A percentile compares a stretch with the other conserved stretches of the same genome.
These are phyloP conservation scores for Schizothecium vesticola DNA, from an alignment of 495 filamentous ascomycete species.

Conservation along the genomic window DNA sequence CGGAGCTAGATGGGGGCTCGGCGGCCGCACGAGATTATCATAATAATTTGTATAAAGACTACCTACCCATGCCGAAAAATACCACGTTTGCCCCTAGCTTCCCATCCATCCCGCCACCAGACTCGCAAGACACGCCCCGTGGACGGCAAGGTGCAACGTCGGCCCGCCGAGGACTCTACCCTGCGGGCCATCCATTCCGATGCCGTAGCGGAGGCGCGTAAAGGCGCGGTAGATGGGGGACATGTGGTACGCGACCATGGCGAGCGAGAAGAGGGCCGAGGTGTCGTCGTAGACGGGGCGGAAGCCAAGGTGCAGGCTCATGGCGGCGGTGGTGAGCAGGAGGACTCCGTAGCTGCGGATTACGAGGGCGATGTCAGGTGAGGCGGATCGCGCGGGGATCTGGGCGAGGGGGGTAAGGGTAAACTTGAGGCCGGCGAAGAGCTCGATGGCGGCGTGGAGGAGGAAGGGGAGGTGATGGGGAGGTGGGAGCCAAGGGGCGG, in stretches of 20 bases:
- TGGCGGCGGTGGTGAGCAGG: constrained; percentile 31
- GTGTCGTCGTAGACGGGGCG: constrained; percentile 16
- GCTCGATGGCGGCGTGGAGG: constrained; percentile 23
- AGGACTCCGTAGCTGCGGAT: constrained; percentile 37
- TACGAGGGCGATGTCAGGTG: constrained; percentile 30
- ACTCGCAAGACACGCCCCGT: constrained; percentile 19
- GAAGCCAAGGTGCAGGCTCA: constrained; percentile 20
- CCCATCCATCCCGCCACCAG: constrained; percentile 10
- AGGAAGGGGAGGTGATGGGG: constrained; percentile 19
- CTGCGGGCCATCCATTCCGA: background rate
- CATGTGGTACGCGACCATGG: constrained; percentile 35
- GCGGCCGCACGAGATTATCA: background rate
- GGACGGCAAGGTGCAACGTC: constrained; percentile 24
- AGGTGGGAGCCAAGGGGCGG: constrained; percentile 1
- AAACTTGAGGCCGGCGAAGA: constrained; percentile 19
- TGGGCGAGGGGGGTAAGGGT: constrained; percentile 14
- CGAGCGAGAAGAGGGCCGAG: constrained; percentile 17
- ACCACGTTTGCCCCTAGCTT: background rate
- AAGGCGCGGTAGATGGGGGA: constrained; percentile 36
- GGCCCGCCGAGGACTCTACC: constrained; percentile 26
- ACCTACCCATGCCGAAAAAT: background rate
- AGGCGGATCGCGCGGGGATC: constrained; percentile 20
- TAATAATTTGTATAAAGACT: background rate
- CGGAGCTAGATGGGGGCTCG: constrained; percentile 36
- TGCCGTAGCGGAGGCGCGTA: constrained; percentile 4